Conservation (phyloP, 2,329 filamentous ascomycete genomes). For the Ascochyta viciae-villosae region DNA sequence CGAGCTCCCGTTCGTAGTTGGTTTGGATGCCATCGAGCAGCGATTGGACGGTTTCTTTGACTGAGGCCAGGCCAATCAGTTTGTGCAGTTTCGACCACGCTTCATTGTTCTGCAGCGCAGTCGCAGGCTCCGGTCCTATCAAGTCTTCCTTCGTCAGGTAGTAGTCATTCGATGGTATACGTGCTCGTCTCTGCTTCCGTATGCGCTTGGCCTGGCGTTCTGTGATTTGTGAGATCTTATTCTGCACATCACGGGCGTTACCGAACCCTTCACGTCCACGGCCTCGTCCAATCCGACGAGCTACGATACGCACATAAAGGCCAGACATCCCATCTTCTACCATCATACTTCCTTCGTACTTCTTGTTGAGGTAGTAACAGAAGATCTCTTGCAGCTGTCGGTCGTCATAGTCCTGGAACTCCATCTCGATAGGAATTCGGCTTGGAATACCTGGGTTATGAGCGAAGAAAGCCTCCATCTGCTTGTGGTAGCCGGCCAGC, state of each 20-base stretch:
- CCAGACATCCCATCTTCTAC: slow-evolving; percentile 66
- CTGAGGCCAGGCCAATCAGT: slow-evolving; percentile 65
- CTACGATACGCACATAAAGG: slow-evolving; percentile 69
- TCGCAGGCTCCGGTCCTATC: slow-evolving; percentile 71
- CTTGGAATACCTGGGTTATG: slow-evolving; percentile 76
- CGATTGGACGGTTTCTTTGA: slow-evolving; percentile 67
- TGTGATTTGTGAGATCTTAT: slow-evolving; percentile 61
- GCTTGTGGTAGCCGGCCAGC: slow-evolving; percentile 73
- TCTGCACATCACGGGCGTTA: slow-evolving; percentile 75
- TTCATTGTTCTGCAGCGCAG: slow-evolving; percentile 58
- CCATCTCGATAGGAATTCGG: slow-evolving; percentile 70
- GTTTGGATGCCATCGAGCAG: slow-evolving; percentile 67
- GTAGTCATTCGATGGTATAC: slow-evolving; percentile 61
- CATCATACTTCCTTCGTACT: slow-evolving; percentile 63
- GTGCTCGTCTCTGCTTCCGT: slow-evolving; percentile 53
- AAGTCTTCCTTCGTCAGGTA: slow-evolving; percentile 71
- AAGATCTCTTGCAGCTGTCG: slow-evolving; percentile 70
- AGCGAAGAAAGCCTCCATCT: slow-evolving; percentile 79
- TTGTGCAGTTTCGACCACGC: slow-evolving; percentile 66
- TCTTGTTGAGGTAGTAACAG: slow-evolving; percentile 59
- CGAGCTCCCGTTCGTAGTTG: slow-evolving; percentile 72
- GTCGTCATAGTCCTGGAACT: slow-evolving; percentile 74
- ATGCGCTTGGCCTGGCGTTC: slow-evolving; percentile 67
- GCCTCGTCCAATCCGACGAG: slow-evolving; percentile 66
- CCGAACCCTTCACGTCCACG: slow-evolving; percentile 73